Base-by-base conservation (phyloP, 192 early-diverging fungal genomes). In the Coemansia sp. region DNA sequence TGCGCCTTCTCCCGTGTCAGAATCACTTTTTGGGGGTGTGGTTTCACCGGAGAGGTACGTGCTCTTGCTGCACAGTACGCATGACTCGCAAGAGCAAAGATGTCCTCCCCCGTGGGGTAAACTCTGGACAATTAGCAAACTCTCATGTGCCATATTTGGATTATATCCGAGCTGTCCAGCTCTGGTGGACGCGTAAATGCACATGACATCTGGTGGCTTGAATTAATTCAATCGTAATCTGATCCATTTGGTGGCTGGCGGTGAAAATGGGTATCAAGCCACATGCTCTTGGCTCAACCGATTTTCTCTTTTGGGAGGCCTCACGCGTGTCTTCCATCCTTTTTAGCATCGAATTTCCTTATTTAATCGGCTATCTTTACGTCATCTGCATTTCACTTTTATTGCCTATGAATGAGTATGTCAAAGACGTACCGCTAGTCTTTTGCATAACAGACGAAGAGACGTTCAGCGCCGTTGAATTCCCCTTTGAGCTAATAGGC, bases 401-500 rank as follows among this genome's bases (percentile, higher is more conserved):
- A 41, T 36, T 20, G 35, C 42, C 1, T 26, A 80, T 80, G 77
- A 61, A 56, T 45, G 77, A 80, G 43, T 75, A 62, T 43, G 63
- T 80, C 13, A 36, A 35, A 23, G 77, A 72, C 34, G 62, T 80
- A 14, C 62, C 65, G 26, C 66, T 80, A 63, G 43, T 56, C 41
- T 80, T 70, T 56, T 58, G 50, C 20, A 50, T 66, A 28, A 53
- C 65, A 12, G 77, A 80, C 35, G 77, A 80, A 28, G 77, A 80
- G 2, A 57, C 26, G 33, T 70, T 71, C 9, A 59, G 59, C 53
- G 77, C 65, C 6, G 77, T 56, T 1, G 73, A 72, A 43, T 80
- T 80, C 55, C 77, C 73, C n/a, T 80, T 80, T 20, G 77, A 80
- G 33, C 62, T 62, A 9, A 80, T 80, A 61, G 72, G 64, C 14